Percentiles rank a stretch among this genome's conserved stretches.
Evolutionary conservation across 1,284 basidiomycete genomes (phyloP).

Genomic region (Ceratobasidium sp.): DNA sequence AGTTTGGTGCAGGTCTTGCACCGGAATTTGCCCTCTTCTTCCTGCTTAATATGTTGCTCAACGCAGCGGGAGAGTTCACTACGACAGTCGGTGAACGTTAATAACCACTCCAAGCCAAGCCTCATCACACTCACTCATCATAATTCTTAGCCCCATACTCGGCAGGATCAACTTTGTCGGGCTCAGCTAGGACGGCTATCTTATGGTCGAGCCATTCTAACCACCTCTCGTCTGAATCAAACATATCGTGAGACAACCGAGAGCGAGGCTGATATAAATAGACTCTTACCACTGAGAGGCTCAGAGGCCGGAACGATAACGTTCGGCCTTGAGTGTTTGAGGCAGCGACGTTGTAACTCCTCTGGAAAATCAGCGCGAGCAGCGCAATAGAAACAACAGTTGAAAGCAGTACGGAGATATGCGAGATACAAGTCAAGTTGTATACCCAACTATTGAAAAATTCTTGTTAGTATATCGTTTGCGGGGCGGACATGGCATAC

Average conservation of each 20-base stretch:
- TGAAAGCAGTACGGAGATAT: slow-evolving; percentile 82
- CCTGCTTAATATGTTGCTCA: slow-evolving; percentile 84
- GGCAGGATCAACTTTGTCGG: slow-evolving; percentile 77
- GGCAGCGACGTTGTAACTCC: slow-evolving; percentile 91
- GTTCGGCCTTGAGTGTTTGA: slow-evolving; percentile 76
- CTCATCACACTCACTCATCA: slow-evolving; percentile 74
- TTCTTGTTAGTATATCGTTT: background rate
- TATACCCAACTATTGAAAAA: slow-evolving; percentile 21
- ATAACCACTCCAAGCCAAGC: slow-evolving; percentile 27
- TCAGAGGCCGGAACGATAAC: slow-evolving; percentile 26
- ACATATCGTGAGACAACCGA: background rate
- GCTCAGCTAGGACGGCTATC: slow-evolving; percentile 75
- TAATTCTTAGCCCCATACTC: slow-evolving; percentile 87
- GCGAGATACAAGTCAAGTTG: slow-evolving; percentile 79
- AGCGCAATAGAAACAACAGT: slow-evolving; percentile 96
- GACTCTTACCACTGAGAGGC: slow-evolving; percentile 19
- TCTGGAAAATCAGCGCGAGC: slow-evolving; percentile 89
- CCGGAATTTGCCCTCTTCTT: slow-evolving; percentile 93
- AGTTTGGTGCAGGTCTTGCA: slow-evolving; percentile 94
- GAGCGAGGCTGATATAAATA: background rate
- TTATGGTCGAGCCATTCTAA: slow-evolving; percentile 85
- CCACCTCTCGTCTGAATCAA: slow-evolving; percentile 77
- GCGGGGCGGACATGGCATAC: slow-evolving; percentile 26
- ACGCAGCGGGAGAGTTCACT: slow-evolving; percentile 82
- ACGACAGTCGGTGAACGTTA: slow-evolving; percentile 39